These are phyloP conservation scores for Annulohypoxylon bovei DNA, from an alignment of 495 filamentous ascomycete genomes.

Conservation along the genomic window DNA sequence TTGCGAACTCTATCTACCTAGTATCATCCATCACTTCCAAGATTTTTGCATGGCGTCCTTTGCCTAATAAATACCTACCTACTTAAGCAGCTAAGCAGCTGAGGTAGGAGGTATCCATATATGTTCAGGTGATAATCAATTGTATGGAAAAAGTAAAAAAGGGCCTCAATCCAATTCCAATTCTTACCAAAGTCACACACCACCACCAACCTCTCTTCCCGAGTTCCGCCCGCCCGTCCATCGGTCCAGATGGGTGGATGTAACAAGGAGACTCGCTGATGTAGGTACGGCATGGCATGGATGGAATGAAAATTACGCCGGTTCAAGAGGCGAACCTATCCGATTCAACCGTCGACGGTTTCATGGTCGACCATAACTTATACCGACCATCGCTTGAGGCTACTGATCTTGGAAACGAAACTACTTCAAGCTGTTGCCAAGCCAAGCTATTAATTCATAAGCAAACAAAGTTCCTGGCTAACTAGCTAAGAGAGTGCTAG, in stretches of 20 bases:
- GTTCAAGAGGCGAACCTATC: neutral
- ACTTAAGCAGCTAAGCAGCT: neutral
- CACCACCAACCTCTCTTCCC: slow-evolving; percentile 12
- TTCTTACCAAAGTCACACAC: slow-evolving; percentile 9
- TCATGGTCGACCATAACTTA: neutral
- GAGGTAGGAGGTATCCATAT: neutral
- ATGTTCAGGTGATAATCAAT: neutral
- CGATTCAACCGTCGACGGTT: slow-evolving; percentile 4
- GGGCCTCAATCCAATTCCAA: neutral
- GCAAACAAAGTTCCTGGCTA: neutral
- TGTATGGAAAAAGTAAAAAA: neutral
- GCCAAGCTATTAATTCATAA: slow-evolving; percentile 7
- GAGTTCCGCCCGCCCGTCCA: slow-evolving; percentile 26
- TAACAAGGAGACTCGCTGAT: slow-evolving; percentile 7
- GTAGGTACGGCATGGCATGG: neutral
- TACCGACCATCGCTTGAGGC: neutral
- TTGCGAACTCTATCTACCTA: slow-evolving; percentile 5
- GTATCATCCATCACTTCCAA: neutral
- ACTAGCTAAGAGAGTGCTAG: neutral
- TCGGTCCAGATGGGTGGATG: slow-evolving; percentile 31
- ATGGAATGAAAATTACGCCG: slow-evolving; percentile 9
- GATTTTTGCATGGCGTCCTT: neutral
- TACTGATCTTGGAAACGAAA: neutral
- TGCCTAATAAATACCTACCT: too few species aligned
- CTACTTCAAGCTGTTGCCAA: neutral